Evolutionary conservation across 257 asterid genomes (phyloP).

Genomic region (Gentiana macrophylla): DNA sequence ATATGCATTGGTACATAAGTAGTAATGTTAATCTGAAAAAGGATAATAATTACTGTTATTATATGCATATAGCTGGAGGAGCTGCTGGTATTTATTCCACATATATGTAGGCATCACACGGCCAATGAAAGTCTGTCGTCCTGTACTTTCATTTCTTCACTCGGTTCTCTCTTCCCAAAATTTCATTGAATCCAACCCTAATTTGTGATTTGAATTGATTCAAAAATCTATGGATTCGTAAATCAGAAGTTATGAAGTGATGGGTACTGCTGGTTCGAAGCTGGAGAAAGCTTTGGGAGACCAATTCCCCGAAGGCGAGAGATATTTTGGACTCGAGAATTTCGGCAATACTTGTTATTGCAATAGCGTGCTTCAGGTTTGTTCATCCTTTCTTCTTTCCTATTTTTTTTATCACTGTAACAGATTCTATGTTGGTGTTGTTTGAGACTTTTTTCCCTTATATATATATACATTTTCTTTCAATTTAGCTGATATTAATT

Average conservation of each 20-base stretch:
- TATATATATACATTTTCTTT: not conserved
- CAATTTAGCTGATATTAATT: not conserved
- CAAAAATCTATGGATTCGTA: not conserved
- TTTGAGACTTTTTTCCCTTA: not conserved
- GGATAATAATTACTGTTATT: too few relatives aligned
- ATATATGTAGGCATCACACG: too few relatives aligned
- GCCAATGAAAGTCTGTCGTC: too few relatives aligned
- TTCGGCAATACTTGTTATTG: constrained; percentile 39
- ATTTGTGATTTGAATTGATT: too few relatives aligned
- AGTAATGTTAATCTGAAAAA: too few relatives aligned
- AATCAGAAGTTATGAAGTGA: constrained; percentile 14
- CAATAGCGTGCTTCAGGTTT: constrained; percentile 35
- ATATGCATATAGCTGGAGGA: too few relatives aligned
- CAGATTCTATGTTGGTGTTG: not conserved
- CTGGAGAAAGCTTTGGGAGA: constrained; percentile 35
- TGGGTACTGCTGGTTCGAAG: constrained; percentile 36
- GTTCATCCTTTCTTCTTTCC: not conserved
- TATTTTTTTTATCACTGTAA: not conserved
- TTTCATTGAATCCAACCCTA: too few relatives aligned
- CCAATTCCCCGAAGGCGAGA: constrained; percentile 37
- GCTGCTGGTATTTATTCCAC: too few relatives aligned
- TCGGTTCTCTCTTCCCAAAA: too few relatives aligned
- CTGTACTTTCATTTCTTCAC: too few relatives aligned
- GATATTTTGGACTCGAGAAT: constrained; percentile 34
- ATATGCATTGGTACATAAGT: too few relatives aligned